Evolutionary conservation across 202 grass and related monocot species (phyloP).

Genomic region (Bolboschoenoplectus hybrid): DNA sequence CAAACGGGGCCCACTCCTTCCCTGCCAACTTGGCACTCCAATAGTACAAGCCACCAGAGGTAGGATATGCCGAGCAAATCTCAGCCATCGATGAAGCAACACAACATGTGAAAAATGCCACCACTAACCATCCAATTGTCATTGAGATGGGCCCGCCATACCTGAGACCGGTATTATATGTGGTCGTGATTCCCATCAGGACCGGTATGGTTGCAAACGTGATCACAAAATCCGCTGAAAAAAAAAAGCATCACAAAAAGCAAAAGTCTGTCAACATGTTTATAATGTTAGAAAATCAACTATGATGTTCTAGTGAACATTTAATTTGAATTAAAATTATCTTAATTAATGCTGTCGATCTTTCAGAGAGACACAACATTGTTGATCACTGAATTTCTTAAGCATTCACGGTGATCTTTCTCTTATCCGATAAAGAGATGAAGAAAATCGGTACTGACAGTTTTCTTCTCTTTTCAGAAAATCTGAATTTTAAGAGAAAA

Average conservation of each 20-base stretch:
- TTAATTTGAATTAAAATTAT: too few relatives aligned
- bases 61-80: constrained; percentile 52
- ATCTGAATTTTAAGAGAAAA: too few relatives aligned
- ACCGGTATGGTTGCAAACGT: constrained; percentile 46
- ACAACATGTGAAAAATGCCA: constrained; percentile 28
- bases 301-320: too few relatives aligned
- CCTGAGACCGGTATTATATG: constrained; percentile 47
- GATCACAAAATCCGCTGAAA: constrained; percentile 36
- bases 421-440: too few relatives aligned
- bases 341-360: too few relatives aligned
- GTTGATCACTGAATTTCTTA: too few relatives aligned
- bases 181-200: constrained; percentile 40
- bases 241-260: neutral
- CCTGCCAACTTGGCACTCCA: constrained; percentile 53
- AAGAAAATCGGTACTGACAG: too few relatives aligned
- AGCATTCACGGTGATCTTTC: too few relatives aligned
- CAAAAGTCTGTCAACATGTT: too few relatives aligned
- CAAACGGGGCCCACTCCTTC: constrained; percentile 44
- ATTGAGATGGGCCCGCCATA: constrained; percentile 41
- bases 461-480: too few relatives aligned
- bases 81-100: constrained; percentile 47
- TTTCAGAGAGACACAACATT: too few relatives aligned
- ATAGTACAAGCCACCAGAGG: constrained; percentile 49
- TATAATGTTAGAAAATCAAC: too few relatives aligned
- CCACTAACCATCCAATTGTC: constrained; percentile 41